Conservation (phyloP, 2,329 filamentous ascomycete species). For the Stemphylium vesicarium region DNA sequence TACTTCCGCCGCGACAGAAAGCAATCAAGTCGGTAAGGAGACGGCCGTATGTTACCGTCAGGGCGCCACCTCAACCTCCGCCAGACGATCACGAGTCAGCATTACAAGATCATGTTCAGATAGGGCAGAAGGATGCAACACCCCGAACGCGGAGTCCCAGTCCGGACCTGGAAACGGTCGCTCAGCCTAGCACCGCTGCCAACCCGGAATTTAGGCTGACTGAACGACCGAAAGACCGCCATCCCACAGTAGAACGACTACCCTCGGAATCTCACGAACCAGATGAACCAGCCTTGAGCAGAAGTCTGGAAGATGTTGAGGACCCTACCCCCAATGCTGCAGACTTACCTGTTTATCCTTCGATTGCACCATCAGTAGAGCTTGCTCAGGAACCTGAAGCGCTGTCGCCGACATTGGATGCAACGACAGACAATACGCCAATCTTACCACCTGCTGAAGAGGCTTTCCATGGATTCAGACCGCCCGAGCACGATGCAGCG, state of each 20-base stretch:
- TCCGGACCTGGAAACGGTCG: not conserved
- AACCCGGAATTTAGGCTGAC: not conserved
- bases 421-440: not conserved
- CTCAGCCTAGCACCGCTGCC: not conserved
- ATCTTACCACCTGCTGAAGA: not conserved
- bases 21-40: constrained; percentile 13
- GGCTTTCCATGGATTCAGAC: not conserved
- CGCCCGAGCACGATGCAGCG: not conserved
- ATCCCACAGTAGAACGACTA: not conserved
- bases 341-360: not conserved
- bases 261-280: not conserved
- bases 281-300: not conserved
- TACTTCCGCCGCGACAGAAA: constrained; percentile 1
- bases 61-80: not conserved
- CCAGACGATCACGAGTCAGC: not conserved
- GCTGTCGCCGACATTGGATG: not conserved
- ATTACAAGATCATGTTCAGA: not conserved
- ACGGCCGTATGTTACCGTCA: not conserved
- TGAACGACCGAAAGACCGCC: not conserved
- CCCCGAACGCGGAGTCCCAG: not conserved
- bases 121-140: not conserved
- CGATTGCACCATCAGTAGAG: not conserved
- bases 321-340: not conserved
- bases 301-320: not conserved
- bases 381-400: not conserved